Base-by-base conservation (phyloP, 73 alveolate genomes). In the Paramecium primaurelia region DNA sequence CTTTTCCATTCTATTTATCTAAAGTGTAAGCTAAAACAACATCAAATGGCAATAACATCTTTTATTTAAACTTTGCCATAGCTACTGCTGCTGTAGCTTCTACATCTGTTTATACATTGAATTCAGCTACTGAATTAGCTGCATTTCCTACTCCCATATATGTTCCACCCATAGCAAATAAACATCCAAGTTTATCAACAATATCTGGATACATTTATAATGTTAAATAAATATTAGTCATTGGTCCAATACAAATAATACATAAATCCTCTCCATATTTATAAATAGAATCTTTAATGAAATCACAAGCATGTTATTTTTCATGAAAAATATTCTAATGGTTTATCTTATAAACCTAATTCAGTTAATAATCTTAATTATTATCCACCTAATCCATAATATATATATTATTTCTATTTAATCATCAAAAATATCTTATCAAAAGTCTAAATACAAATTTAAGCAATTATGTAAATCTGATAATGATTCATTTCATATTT, bases 151-250 rank as follows among this genome's bases (percentile, higher is more conserved):
- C 91, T 11, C 91, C 91, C 44, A 49, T 49, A 20, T 80, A 80
- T 22, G 91, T 80, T 22, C 91, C 91, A 20, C 91, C 91, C 91
- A 80, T 80, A 8, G 91, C 71, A 47, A 80, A 80, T 44, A 80
- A 28, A 80, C 91, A 42, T 18, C 91, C 91, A 42, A 80, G 44
- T 14, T 80, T 45, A 80, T 80, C 77, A 0, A 36, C 34, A 20
- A 80, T 40, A 10, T 45, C 77, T 26, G 91, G 91, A 80, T 80
- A 80, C 44, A 80, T 25, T 47, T 42, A 20, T 8, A 28, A 14
- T 18, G 77, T 44, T 44, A 80, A 47, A n/a, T 32, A 42, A 11
- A 80, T 44, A 14, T 80, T 80, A 10, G 91, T 80, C 77, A 80
- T 45, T 2, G 91, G 77, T 2, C 91, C 91, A n/a, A 80, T 80